These are phyloP conservation scores for Erysimum cheiranthoides DNA, from an alignment of 345 rosid species.

Conservation along the genomic window DNA sequence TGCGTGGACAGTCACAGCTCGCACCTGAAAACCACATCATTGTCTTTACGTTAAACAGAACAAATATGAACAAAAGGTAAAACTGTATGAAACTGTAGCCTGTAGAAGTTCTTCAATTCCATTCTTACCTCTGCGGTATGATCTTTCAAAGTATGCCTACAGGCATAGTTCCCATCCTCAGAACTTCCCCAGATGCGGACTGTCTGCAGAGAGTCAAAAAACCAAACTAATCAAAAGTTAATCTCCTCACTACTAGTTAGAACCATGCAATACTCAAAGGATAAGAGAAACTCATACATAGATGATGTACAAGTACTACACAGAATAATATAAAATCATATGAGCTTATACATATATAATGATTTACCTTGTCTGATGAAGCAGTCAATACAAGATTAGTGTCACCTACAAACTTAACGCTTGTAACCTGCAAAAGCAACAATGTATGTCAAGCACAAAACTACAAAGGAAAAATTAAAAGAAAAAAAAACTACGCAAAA, in stretches of 20 bases:
- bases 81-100: background rate
- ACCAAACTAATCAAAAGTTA: slow-evolving; percentile 29
- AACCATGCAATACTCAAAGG: slow-evolving; percentile 16
- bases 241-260: background rate
- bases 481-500: slow-evolving; percentile 64
- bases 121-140: slow-evolving; percentile 86
- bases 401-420: slow-evolving; percentile 46
- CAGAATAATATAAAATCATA: background rate
- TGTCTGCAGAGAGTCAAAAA: slow-evolving; percentile 61
- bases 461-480: slow-evolving; percentile 47
- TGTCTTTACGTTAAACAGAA: slow-evolving; percentile 7
- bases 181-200: slow-evolving; percentile 94
- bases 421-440: slow-evolving; percentile 48
- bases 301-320: background rate
- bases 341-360: background rate
- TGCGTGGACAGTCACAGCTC: slow-evolving; percentile 97
- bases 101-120: slow-evolving; percentile 7
- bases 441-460: slow-evolving; percentile 65
- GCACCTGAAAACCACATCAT: slow-evolving; percentile 64
- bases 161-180: slow-evolving; percentile 81
- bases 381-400: slow-evolving; percentile 72
- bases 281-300: slow-evolving; percentile 1
- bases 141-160: slow-evolving; percentile 82
- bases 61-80: slow-evolving; percentile 21
- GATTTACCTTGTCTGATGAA: slow-evolving; percentile 84